phyloP scores from a whole-genome alignment of 208 protist genomes.

The Phytomonas sp. region DNA sequence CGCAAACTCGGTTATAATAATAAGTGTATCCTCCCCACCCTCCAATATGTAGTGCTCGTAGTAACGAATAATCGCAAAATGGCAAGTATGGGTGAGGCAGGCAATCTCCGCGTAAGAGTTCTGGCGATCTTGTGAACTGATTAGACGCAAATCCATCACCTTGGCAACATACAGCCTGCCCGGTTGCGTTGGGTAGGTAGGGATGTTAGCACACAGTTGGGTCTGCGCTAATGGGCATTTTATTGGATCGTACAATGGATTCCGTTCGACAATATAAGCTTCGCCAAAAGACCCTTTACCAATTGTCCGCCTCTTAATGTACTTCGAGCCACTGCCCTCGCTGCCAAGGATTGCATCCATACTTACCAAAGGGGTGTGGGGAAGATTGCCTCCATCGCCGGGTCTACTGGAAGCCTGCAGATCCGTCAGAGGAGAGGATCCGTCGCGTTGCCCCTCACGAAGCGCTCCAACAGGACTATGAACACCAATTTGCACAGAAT shows the following conservation, averaged over 20 bases:
- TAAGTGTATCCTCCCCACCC: conserved; percentile 60
- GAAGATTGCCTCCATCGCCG: neutral
- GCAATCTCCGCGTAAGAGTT: conserved; percentile 83
- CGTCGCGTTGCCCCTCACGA: too few species aligned
- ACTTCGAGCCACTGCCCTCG: conserved; percentile 27
- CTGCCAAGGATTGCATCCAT: conserved; percentile 22
- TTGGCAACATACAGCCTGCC: conserved; percentile 70
- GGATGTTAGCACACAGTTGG: conserved; percentile 20
- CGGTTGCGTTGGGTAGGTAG: conserved; percentile 26
- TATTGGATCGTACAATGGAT: conserved; percentile 32
- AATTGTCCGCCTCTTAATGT: conserved; percentile 55
- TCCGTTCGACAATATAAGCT: conserved; percentile 70
- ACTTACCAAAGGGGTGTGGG: neutral
- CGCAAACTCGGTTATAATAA: conserved; percentile 88
- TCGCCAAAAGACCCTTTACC: conserved; percentile 90
- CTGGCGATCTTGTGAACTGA: conserved; percentile 48
- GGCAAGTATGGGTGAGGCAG: conserved; percentile 70
- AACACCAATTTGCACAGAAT: too few species aligned
- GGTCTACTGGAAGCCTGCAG: too few species aligned
- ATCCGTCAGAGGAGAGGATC: too few species aligned
- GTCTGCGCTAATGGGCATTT: conserved; percentile 18
- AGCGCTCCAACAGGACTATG: too few species aligned
- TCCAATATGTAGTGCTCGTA: conserved; percentile 76
- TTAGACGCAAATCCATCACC: conserved; percentile 68
- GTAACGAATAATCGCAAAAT: conserved; percentile 82